Conservation (phyloP, 345 rosid species). For the Populus alba region DNA sequence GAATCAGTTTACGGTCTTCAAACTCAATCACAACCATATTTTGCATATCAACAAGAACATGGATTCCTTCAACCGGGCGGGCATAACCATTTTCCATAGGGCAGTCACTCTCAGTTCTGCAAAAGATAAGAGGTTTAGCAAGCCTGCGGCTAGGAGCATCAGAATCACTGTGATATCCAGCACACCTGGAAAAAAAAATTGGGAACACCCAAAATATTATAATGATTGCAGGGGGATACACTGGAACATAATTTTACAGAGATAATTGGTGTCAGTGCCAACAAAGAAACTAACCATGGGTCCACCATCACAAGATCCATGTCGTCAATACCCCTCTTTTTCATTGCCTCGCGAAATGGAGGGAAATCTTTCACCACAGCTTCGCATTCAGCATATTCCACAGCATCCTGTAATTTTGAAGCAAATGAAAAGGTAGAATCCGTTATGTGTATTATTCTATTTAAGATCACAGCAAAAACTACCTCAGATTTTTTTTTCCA, state of each 20-base stretch:
- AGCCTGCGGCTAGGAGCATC: constrained; percentile 86
- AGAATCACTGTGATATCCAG: constrained; percentile 74
- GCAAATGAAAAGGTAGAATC: neutral
- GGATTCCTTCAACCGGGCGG: constrained; percentile 90
- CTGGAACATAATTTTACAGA: neutral
- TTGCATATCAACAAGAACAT: constrained; percentile 86
- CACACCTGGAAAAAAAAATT: constrained; percentile 56
- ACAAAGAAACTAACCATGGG: constrained; percentile 21
- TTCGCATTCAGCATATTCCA: constrained; percentile 92
- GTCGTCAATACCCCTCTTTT: constrained; percentile 90
- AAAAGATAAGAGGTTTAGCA: constrained; percentile 92
- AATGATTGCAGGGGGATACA: neutral
- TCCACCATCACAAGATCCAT: constrained; percentile 98
- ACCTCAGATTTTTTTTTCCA: neutral
- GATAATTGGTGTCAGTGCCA: constrained; percentile 1
- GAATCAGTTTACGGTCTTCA: constrained; percentile 91
- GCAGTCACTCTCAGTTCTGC: constrained; percentile 92
- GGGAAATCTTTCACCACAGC: constrained; percentile 82
- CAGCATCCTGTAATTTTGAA: constrained; percentile 55
- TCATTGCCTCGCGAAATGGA: constrained; percentile 83
- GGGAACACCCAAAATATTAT: neutral
- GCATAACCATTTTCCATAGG: constrained; percentile 99
- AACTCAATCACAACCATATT: constrained; percentile 84
- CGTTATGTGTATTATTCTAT: neutral
- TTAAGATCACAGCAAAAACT: neutral